Evolutionary conservation across 148 eudicot genomes (phyloP), one percentile per base, ranked within the genome.

Genomic region (Rhododendron vialii): DNA sequence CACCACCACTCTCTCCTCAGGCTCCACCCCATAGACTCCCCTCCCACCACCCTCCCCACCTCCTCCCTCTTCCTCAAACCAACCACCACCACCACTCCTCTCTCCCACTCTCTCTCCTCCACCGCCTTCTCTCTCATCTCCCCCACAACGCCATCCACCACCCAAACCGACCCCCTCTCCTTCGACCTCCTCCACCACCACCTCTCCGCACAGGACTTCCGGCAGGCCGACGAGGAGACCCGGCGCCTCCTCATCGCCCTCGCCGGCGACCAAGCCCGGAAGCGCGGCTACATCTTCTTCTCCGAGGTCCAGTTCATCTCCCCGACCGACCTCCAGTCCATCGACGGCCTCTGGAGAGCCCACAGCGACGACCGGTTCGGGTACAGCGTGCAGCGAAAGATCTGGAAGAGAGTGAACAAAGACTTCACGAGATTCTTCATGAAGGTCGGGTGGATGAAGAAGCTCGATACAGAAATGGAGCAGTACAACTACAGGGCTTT

Each of bases 391-490:
- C 99, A 97, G 78, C 92, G 85, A 83, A 91, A 82, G 86, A 89
- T 95, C 15, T 97, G 95, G 95, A 71, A 86, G 12, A 97, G 92
- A 76, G 84, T 35, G 11, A 84, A 91, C 74, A 88, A 61, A 13
- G 98, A 97, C 50, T 97, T 95, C 83, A 93, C 96, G 0, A 90
- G 55, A 12, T 93, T 97, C 30, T 97, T 97, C 87, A 84, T 93
- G 13, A 93, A 90, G 50, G 93, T 95, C 15, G 95, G 98, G 57
- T 97, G 99, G 99, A 97, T 97, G 99, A 97, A 97, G 89, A 93
- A 88, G 88, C 96, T 97, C 2, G 99, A 95, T 30, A 91, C 94
- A 8, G 96, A 97, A 67, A 75, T 97, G 33, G 94, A 89, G 85
- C 99, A 97, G 89, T 97, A 85, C 53, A 97, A 97, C 22, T 97